Percentiles rank a stretch among this genome's conserved stretches.
Evolutionary conservation across 23 red algal species (phyloP).

Genomic region (Cyanidium caldarium): DNA sequence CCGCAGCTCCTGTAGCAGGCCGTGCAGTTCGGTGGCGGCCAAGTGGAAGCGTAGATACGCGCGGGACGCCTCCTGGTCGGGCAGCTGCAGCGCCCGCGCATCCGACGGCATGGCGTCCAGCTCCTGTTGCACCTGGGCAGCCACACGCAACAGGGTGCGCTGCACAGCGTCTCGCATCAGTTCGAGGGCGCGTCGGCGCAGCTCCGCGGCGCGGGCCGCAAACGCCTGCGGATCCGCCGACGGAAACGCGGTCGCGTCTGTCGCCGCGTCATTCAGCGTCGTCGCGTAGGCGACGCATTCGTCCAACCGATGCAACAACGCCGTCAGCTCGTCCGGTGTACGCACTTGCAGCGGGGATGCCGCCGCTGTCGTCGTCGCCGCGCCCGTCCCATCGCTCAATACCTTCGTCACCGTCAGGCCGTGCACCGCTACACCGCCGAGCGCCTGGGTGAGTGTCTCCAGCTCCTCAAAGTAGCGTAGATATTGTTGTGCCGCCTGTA

Average conservation of each 20-base stretch:
- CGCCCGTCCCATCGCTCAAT: conserved; percentile 19
- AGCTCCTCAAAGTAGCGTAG: conserved; percentile 89
- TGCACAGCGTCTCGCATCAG: too few relatives aligned
- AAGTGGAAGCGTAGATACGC: conserved; percentile 62
- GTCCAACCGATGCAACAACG: conserved; percentile 50
- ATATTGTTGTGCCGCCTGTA: too few relatives aligned
- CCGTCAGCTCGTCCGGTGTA: conserved; percentile 39
- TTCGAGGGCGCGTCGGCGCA: too few relatives aligned
- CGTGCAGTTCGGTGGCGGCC: conserved; percentile 41
- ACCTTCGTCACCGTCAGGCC: too few relatives aligned
- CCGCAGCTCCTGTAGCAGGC: conserved; percentile 44
- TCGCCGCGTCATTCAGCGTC: too few relatives aligned
- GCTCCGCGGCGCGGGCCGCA: too few relatives aligned
- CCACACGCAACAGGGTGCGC: too few relatives aligned
- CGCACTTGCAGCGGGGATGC: background rate
- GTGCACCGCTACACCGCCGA: conserved; percentile 31
- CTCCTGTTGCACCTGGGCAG: too few relatives aligned
- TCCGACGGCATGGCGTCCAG: background rate
- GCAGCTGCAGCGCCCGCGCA: background rate
- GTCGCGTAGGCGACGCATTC: conserved; percentile 71
- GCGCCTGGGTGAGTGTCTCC: conserved; percentile 33
- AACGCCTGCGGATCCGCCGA: too few relatives aligned
- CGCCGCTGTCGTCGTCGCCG: background rate
- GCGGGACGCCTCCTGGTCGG: conserved; percentile 27
- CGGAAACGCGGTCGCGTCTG: too few relatives aligned